Base-by-base conservation (phyloP, 192 early-diverging fungal species). In the Backusella australiensis region DNA sequence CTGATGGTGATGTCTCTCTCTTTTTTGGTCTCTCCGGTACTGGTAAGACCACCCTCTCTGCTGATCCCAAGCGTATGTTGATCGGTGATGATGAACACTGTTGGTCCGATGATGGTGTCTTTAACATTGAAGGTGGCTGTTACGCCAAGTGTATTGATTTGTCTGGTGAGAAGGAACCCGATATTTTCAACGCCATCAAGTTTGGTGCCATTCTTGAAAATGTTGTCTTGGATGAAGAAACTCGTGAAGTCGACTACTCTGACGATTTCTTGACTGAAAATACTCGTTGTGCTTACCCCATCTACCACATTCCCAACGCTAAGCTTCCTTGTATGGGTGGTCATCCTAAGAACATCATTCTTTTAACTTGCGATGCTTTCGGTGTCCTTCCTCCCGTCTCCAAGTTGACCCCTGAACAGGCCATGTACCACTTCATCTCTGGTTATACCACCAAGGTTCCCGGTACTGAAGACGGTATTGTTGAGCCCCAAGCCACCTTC, bases 61-160 rank as follows among this genome's bases (percentile, higher is more conserved):
- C 97, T 7, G 96, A 99, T 78, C 96, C 96, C 9, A 91, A 87
- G 80, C 94, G 97, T 46, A 88, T 89, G 77, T 84, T 99, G 67
- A 99, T 99, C 81, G 97, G 97, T 85, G 97, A 99, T 85, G 97
- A 99, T 86, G 97, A 99, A 86, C 97, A 99, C 86, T 97, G 96
- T 84, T 99, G 97, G 97, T 94, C 93, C n/a, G 94, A 98, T 79
- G 88, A 90, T 53, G 96, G 96, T 77, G 87, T 98, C 71, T 99
- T 99, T 93, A 99, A 99, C 88, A 97, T 99, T 74, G 97, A 99
- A 87, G 97, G 97, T 75, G 97, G 97, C 38, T 99, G 97, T 88
- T 99, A 99, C 81, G 97, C 97, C 77, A 99, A 99, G 88, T 92
- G 92, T 78, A 95, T 99, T 77, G 95, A 97, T 77, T 87, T 99